These are phyloP conservation scores for Phylloporus sp. DNA, from an alignment of 1,284 basidiomycete genomes.

Conservation along the genomic window DNA sequence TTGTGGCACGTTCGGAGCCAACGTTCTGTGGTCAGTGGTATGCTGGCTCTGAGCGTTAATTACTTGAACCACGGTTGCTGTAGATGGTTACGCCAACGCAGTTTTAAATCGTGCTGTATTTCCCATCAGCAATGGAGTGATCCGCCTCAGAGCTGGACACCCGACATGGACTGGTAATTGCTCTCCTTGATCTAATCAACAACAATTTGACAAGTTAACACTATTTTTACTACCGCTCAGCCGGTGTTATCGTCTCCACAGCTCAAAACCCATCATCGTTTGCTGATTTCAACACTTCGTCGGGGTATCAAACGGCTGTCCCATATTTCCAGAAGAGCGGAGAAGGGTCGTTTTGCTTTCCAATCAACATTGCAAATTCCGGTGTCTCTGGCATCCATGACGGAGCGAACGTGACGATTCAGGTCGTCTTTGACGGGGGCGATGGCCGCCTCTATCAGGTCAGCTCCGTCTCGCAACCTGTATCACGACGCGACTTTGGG, in stretches of 20 bases:
- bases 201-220: constrained; percentile 6
- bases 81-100: constrained; percentile 52
- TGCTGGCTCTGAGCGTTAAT: neutral
- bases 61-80: neutral
- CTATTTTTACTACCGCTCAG: constrained; percentile 24
- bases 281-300: constrained; percentile 51
- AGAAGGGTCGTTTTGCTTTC: constrained; percentile 56
- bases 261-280: constrained; percentile 54
- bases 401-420: constrained; percentile 51
- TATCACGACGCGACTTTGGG: neutral
- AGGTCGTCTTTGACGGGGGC: constrained; percentile 53
- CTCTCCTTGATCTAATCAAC: neutral
- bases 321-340: constrained; percentile 47
- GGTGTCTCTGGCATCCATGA: constrained; percentile 49
- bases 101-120: constrained; percentile 54
- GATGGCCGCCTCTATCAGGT: constrained; percentile 62
- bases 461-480: constrained; percentile 6
- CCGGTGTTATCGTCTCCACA: constrained; percentile 49
- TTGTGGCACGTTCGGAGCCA: constrained; percentile 54
- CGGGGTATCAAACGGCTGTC: constrained; percentile 43
- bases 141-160: constrained; percentile 47
- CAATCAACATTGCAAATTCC: constrained; percentile 51
- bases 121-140: constrained; percentile 53
- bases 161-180: constrained; percentile 42
- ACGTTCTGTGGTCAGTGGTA: constrained; percentile 49